Evolutionary conservation across 2,329 filamentous ascomycete genomes (phyloP).

Genomic region (Plenodomus tracheiphilus): DNA sequence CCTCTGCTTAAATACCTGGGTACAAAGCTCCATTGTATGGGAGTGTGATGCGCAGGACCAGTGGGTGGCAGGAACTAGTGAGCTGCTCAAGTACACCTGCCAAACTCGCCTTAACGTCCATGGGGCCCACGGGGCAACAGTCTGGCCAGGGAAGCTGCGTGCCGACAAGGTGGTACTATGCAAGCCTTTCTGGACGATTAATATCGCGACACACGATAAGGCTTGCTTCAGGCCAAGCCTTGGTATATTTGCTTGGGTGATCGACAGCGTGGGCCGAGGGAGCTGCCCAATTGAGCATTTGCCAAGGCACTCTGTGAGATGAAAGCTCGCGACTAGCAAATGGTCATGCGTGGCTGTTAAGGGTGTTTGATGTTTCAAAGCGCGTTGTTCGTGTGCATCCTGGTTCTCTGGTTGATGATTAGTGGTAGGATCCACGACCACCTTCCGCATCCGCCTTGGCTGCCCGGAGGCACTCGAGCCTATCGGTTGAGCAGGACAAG

Average conservation of each 20-base stretch:
- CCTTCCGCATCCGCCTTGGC: conserved; percentile 9
- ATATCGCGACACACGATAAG: conserved; percentile 29
- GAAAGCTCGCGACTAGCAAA: conserved; percentile 1
- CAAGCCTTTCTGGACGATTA: conserved; percentile 16
- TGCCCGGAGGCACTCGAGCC: neutral
- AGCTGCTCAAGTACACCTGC: conserved; percentile 26
- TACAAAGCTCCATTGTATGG: neutral
- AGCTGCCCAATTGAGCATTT: conserved; percentile 16
- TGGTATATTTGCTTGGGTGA: conserved; percentile 15
- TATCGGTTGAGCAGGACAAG: neutral
- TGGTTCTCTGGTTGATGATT: conserved; percentile 7
- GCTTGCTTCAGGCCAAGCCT: conserved; percentile 7
- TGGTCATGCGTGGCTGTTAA: conserved; percentile 7
- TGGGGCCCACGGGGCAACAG: conserved; percentile 24
- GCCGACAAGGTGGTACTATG: conserved; percentile 14
- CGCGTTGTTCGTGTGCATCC: neutral
- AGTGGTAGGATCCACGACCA: conserved; percentile 1
- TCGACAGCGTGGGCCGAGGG: conserved; percentile 14
- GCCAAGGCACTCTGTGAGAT: conserved; percentile 5
- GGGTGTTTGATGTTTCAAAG: conserved; percentile 4
- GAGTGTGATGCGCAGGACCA: neutral
- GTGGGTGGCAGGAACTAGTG: neutral
- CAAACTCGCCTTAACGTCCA: conserved; percentile 27
- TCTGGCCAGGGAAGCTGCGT: conserved; percentile 27
- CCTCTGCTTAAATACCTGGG: neutral